These are phyloP conservation scores for Sutorius australiensis DNA, from an alignment of 768 basidiomycete species.

Conservation along the genomic window DNA sequence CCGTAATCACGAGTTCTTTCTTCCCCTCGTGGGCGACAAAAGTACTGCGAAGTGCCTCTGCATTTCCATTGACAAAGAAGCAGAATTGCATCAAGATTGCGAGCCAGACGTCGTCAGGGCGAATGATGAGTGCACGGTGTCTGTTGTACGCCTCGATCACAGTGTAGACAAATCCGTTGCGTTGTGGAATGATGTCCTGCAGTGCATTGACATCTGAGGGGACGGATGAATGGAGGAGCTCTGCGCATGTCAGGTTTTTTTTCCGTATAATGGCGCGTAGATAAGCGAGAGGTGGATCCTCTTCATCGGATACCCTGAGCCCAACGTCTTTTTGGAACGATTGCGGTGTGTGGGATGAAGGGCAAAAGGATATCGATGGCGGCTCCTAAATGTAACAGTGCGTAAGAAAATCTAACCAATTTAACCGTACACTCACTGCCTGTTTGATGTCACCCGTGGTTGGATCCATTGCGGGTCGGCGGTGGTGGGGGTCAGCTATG, in stretches of 20 bases:
- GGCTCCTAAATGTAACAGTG: not conserved
- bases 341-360: not conserved
- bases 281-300: not conserved
- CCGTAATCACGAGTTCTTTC: conserved; percentile 17
- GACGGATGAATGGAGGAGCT: conserved; percentile 1
- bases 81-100: conserved; percentile 30
- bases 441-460: no score
- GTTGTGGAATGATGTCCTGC: conserved; percentile 17
- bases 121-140: conserved; percentile 33
- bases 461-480: no score
- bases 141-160: conserved; percentile 25
- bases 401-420: no score
- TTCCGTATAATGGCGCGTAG: not conserved
- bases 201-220: not conserved
- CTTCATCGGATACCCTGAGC: not conserved
- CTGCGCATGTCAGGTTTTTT: not conserved
- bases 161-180: conserved; percentile 29
- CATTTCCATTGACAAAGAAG: conserved; percentile 34
- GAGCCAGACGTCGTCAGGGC: conserved; percentile 45
- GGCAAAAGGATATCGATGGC: not conserved
- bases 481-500: no score
- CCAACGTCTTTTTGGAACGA: not conserved
- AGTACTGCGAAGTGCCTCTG: conserved; percentile 24
- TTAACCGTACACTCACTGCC: no score
- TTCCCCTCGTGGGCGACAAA: conserved; percentile 21